Evolutionary conservation across 129 eudicot species (phyloP), one percentile per base, ranked within the genome.

Genomic region (Helichrysum umbraculigerum): DNA sequence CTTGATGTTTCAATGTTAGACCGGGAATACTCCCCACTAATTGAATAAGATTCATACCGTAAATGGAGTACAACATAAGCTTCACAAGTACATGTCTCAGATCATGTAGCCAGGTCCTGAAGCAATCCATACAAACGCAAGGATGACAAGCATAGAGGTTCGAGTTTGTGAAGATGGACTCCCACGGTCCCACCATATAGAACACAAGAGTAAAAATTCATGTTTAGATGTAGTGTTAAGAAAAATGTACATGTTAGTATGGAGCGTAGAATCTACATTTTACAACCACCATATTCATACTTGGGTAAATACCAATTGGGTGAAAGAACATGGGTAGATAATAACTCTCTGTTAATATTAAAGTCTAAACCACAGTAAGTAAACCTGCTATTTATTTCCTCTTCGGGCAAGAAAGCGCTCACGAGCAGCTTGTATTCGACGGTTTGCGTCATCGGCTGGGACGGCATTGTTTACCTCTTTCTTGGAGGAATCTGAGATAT

Each of bases 361-460:
- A 44, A 44, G 52, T 14, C 52, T 44, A 44, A 11, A 44, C 52
- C 17, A 44, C 17, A 44, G 17, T 12, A 63, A 30, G 25, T 28
- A 70, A 47, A 21, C n/a, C 21, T 8, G 57, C 78, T 87, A 83
- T 63, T 83, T 81, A 72, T 80, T 83, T 22, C 66, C 81, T 82
- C 82, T 91, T 14, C 97, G 96, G 58, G 97, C 90, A 68, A 95
- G 96, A 81, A 91, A 95, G 6, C 95, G 93, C 15, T 89, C 99
- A 6, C 97, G 90, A 4, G 99, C 99, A 3, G 99, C 97, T 79
- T 81, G 89, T 72, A 95, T 85, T 79, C 82, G 84, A 70, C 84
- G 78, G 41, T 74, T 85, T 33, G 84, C 72, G 73, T 91, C 95
- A 72, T 88, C 97, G 57, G 69, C 62, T 6, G 76, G 73, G 20